These are phyloP conservation scores for Saccharomyces hybrid DNA, from an alignment of 1,139 yeast species.

Conservation along the genomic window DNA sequence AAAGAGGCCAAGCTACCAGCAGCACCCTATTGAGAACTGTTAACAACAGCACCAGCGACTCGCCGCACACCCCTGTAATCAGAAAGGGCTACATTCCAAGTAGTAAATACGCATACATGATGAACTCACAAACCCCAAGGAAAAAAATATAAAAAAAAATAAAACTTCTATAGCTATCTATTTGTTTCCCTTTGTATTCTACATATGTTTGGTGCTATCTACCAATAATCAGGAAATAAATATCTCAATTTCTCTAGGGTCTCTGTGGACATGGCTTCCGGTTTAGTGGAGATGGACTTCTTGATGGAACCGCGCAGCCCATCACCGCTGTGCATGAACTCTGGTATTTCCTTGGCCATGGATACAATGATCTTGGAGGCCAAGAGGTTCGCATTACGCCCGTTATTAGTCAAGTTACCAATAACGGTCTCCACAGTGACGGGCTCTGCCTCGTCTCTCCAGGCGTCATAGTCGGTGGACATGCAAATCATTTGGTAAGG, in stretches of 20 bases:
- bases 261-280: constrained; percentile 66
- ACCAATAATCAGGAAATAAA: constrained; percentile 93
- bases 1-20: not conserved
- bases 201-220: constrained; percentile 8
- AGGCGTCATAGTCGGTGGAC: constrained; percentile 98
- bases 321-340: constrained; percentile 54
- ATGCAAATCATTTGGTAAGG: constrained; percentile 96
- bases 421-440: constrained; percentile 96
- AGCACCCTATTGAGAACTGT: not conserved
- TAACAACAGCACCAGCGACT: not conserved
- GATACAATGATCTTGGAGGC: constrained; percentile 62
- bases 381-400: constrained; percentile 73
- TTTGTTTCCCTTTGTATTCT: not conserved
- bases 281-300: constrained; percentile 70
- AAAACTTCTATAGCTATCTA: not conserved
- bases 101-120: constrained; percentile 37
- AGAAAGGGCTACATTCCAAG: constrained; percentile 35
- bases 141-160: constrained; percentile 21
- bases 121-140: constrained; percentile 36
- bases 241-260: constrained; percentile 73
- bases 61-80: constrained; percentile 7
- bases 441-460: constrained; percentile 92
- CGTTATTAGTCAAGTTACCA: constrained; percentile 80
- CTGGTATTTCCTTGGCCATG: constrained; percentile 53
- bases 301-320: constrained; percentile 72